These are phyloP conservation scores for Cladosporium sp. DNA, from an alignment of 2,329 filamentous ascomycete species.

Conservation along the genomic window DNA sequence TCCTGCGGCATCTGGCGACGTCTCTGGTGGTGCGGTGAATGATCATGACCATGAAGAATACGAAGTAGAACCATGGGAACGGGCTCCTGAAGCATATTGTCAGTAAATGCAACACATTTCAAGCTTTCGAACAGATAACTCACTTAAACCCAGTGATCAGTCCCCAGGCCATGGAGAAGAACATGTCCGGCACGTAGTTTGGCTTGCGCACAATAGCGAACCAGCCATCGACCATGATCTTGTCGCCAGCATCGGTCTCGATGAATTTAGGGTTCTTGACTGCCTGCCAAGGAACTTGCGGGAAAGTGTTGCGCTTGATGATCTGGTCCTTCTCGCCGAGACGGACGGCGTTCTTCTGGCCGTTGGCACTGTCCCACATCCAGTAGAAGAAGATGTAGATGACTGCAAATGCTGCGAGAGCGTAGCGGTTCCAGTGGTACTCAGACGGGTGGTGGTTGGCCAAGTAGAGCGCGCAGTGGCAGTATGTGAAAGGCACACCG, in stretches of 20 bases:
- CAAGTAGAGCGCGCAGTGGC: constrained; percentile 88
- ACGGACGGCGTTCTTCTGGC: constrained; percentile 90
- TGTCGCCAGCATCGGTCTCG: constrained; percentile 69
- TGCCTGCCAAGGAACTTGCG: constrained; percentile 82
- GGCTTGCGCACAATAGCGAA: constrained; percentile 54
- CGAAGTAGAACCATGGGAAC: constrained; percentile 85
- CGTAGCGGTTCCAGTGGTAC: constrained; percentile 73
- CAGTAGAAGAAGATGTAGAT: constrained; percentile 82
- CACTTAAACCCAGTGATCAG: constrained; percentile 71
- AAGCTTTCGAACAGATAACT: background rate
- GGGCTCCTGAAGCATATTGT: constrained; percentile 52
- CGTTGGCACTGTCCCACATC: constrained; percentile 90
- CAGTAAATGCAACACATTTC: background rate
- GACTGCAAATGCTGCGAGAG: constrained; percentile 63
- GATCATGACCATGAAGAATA: constrained; percentile 81
- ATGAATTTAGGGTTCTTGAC: constrained; percentile 80
- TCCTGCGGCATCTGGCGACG: constrained; percentile 70
- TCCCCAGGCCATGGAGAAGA: constrained; percentile 76
- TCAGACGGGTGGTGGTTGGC: constrained; percentile 77
- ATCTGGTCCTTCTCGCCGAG: constrained; percentile 72
- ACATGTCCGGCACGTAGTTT: constrained; percentile 78
- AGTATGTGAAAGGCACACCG: constrained; percentile 86
- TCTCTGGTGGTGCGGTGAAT: constrained; percentile 74
- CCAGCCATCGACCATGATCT: constrained; percentile 83
- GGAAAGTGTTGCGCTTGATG: constrained; percentile 75